Conservation (phyloP, 116 monocot species). For the Posidonia oceanica region DNA sequence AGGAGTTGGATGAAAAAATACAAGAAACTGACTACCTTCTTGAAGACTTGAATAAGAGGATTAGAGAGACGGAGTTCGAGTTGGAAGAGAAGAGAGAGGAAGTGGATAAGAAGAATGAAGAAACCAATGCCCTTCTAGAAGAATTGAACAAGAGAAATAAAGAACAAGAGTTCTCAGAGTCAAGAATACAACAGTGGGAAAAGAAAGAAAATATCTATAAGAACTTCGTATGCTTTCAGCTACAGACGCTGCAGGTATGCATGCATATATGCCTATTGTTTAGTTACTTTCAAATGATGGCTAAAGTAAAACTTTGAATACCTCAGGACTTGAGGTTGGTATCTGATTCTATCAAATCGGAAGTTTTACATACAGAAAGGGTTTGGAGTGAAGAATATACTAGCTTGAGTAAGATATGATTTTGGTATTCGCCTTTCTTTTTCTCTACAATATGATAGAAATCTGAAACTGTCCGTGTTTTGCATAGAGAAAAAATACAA, state of each 20-base stretch:
- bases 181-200: slow-evolving; percentile 51
- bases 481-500: slow-evolving; percentile 49
- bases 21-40: slow-evolving; percentile 5
- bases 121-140: slow-evolving; percentile 38
- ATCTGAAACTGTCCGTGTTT: background rate
- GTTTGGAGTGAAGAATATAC: slow-evolving; percentile 58
- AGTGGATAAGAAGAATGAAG: slow-evolving; percentile 37
- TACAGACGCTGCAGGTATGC: slow-evolving; percentile 54
- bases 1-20: too few species aligned
- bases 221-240: slow-evolving; percentile 50
- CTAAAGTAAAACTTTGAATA: slow-evolving; percentile 2
- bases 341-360: slow-evolving; percentile 52
- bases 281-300: background rate
- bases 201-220: slow-evolving; percentile 47
- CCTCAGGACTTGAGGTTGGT: slow-evolving; percentile 44
- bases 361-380: slow-evolving; percentile 44
- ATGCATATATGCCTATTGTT: slow-evolving; percentile 5
- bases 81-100: slow-evolving; percentile 19
- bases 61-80: background rate
- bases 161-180: slow-evolving; percentile 50
- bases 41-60: slow-evolving; percentile 9
- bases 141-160: slow-evolving; percentile 40
- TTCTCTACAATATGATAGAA: background rate
- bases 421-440: slow-evolving; percentile 1
- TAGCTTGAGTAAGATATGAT: slow-evolving; percentile 35